Conservation (phyloP, 306 rosid species). For the Sesbania bispinosa region DNA sequence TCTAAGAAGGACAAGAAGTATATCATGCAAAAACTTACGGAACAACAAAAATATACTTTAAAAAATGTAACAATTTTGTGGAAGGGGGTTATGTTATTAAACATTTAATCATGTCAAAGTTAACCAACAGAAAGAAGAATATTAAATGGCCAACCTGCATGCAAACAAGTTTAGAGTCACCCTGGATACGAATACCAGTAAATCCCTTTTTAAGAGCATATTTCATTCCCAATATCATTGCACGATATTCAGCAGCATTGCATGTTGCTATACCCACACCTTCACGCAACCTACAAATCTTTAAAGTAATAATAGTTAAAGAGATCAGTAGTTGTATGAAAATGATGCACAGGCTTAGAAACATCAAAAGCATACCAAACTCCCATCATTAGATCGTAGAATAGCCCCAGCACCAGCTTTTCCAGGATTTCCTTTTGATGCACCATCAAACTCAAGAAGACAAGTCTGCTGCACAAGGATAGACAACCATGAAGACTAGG, state of each 20-base stretch:
- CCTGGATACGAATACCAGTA: slow-evolving; percentile 53
- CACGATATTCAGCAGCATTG: slow-evolving; percentile 96
- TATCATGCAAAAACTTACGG: slow-evolving; percentile 4
- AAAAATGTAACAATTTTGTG: not conserved
- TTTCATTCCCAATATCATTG: slow-evolving; percentile 78
- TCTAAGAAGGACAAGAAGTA: not conserved
- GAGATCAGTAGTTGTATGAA: not conserved
- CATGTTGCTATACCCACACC: slow-evolving; percentile 74
- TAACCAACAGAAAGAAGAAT: not conserved
- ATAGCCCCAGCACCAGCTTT: slow-evolving; percentile 63
- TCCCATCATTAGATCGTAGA: slow-evolving; percentile 57
- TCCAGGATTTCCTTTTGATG: slow-evolving; percentile 65
- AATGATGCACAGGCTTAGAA: slow-evolving; percentile 10
- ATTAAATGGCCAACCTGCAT: slow-evolving; percentile 70
- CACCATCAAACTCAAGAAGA: slow-evolving; percentile 55
- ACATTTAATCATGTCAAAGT: not conserved
- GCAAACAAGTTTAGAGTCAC: slow-evolving; percentile 97
- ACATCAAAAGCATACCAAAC: slow-evolving; percentile 55
- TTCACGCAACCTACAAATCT: slow-evolving; percentile 86
- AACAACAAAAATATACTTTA: not conserved
- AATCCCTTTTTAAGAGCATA: slow-evolving; percentile 83
- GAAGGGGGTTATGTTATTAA: not conserved
- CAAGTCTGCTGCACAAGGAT: slow-evolving; percentile 38
- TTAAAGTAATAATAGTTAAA: slow-evolving; percentile 36
- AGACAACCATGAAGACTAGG: slow-evolving; percentile 1